Evolutionary conservation across 352 stramenopile genomes (phyloP).

Genomic region (Globisporangium solare): DNA sequence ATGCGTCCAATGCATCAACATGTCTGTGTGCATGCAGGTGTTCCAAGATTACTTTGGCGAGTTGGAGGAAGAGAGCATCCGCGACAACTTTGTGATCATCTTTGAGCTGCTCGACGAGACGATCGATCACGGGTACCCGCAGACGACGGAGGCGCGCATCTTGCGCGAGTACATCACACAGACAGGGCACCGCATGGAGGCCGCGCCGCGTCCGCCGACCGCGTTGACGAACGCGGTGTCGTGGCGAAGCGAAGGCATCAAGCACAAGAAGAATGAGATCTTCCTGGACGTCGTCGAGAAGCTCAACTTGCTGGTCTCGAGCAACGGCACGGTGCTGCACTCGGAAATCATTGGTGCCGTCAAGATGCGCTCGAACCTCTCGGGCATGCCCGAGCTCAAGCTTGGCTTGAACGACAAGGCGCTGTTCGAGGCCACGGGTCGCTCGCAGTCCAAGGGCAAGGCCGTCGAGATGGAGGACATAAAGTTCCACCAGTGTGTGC

Average conservation of each 20-base stretch:
- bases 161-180: slow-evolving; percentile 96
- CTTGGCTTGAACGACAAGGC: slow-evolving; percentile 99
- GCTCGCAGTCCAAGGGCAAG: slow-evolving; percentile 88
- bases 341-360: slow-evolving; percentile 98
- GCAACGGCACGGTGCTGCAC: slow-evolving; percentile 97
- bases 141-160: slow-evolving; percentile 90
- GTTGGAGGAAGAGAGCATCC: slow-evolving; percentile 98
- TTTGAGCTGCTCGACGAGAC: slow-evolving; percentile 99
- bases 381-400: slow-evolving; percentile 99
- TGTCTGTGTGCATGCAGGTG: slow-evolving; percentile 44
- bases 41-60: slow-evolving; percentile 99
- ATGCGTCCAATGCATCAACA: background rate
- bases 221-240: slow-evolving; percentile 98
- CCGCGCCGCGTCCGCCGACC: slow-evolving; percentile 90
- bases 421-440: slow-evolving; percentile 97
- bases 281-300: slow-evolving; percentile 99
- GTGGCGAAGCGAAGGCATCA: slow-evolving; percentile 98
- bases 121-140: slow-evolving; percentile 99
- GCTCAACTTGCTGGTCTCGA: slow-evolving; percentile 94
- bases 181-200: slow-evolving; percentile 93
- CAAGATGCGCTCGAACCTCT: slow-evolving; percentile 99
- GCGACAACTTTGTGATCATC: slow-evolving; percentile 99
- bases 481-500: slow-evolving; percentile 99
- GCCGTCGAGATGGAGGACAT: slow-evolving; percentile 99
- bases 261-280: slow-evolving; percentile 99